Percentiles rank a stretch among this genome's conserved stretches.
phyloP scores from a whole-genome alignment of 441 rosid species.

The Brassica hybrid region DNA sequence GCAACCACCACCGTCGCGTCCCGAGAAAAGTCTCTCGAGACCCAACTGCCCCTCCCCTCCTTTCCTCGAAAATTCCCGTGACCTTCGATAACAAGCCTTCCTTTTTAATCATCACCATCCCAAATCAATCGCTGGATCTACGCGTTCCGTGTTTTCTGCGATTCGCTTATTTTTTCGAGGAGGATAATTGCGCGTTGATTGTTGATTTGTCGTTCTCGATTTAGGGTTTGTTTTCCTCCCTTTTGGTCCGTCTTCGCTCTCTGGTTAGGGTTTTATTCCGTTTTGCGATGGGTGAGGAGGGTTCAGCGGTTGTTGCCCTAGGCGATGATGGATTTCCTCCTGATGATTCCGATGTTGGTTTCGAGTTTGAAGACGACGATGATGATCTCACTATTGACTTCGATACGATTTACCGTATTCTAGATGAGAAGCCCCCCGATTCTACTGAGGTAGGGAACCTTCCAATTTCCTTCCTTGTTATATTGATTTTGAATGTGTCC shows the following conservation, averaged over 20 bases:
- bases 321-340: conserved; percentile 27
- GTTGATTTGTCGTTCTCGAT: conserved; percentile 31
- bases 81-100: conserved; percentile 21
- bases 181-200: conserved; percentile 5
- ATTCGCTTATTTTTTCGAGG: not conserved
- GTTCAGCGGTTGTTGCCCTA: conserved; percentile 32
- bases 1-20: conserved; percentile 19
- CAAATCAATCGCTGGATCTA: conserved; percentile 25
- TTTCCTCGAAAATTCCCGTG: conserved; percentile 46
- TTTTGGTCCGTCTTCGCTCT: not conserved
- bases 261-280: conserved; percentile 19
- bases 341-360: conserved; percentile 42
- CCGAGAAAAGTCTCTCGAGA: conserved; percentile 41
- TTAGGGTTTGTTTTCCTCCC: conserved; percentile 23
- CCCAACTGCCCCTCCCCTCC: conserved; percentile 25
- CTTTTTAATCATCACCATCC: not conserved
- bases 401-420: conserved; percentile 49
- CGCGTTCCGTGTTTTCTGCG: not conserved
- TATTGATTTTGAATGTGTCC: not conserved
- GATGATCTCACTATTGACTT: conserved; percentile 57
- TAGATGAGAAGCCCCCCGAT: conserved; percentile 50
- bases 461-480: not conserved
- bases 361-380: conserved; percentile 44
- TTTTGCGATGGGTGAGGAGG: conserved; percentile 47
- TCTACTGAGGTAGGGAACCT: conserved; percentile 52